These are phyloP conservation scores for Naganishia cerealis DNA, from an alignment of 1,284 basidiomycete genomes.

Conservation along the genomic window DNA sequence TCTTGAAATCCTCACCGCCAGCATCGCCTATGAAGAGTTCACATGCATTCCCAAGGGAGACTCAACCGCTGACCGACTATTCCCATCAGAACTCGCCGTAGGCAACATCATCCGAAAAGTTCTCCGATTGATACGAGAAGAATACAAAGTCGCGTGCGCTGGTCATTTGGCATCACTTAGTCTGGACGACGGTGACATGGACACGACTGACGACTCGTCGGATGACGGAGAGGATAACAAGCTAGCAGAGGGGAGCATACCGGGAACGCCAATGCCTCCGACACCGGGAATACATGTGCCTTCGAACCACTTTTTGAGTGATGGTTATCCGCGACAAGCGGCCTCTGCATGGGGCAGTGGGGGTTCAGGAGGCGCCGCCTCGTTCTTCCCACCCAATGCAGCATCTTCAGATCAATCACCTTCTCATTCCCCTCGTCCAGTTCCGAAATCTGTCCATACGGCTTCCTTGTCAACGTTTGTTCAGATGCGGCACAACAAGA, in stretches of 20 bases:
- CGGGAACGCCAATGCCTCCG: constrained; percentile 48
- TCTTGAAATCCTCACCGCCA: no score
- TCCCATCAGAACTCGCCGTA: constrained; percentile 75
- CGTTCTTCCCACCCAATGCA: constrained; percentile 32
- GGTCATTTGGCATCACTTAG: constrained; percentile 31
- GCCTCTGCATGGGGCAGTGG: background rate
- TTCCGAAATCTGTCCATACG: constrained; percentile 19
- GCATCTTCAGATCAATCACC: constrained; percentile 27
- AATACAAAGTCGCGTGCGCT: constrained; percentile 64
- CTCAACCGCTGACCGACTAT: background rate
- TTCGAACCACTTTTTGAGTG: constrained; percentile 46
- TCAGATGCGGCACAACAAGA: constrained; percentile 52
- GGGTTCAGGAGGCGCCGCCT: constrained; percentile 27
- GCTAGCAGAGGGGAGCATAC: constrained; percentile 44
- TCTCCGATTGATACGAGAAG: constrained; percentile 87
- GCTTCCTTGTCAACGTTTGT: constrained; percentile 52
- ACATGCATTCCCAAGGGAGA: background rate
- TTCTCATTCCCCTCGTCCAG: constrained; percentile 14
- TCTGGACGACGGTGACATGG: constrained; percentile 1
- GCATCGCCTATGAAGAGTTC: no score
- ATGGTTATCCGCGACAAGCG: constrained; percentile 23
- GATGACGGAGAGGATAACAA: constrained; percentile 1
- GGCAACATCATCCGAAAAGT: constrained; percentile 91
- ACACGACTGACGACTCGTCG: constrained; percentile 37
- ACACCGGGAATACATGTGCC: constrained; percentile 49